These are phyloP conservation scores for Eucalyptus curtisii DNA, from an alignment of 345 rosid genomes.

Conservation along the genomic window DNA sequence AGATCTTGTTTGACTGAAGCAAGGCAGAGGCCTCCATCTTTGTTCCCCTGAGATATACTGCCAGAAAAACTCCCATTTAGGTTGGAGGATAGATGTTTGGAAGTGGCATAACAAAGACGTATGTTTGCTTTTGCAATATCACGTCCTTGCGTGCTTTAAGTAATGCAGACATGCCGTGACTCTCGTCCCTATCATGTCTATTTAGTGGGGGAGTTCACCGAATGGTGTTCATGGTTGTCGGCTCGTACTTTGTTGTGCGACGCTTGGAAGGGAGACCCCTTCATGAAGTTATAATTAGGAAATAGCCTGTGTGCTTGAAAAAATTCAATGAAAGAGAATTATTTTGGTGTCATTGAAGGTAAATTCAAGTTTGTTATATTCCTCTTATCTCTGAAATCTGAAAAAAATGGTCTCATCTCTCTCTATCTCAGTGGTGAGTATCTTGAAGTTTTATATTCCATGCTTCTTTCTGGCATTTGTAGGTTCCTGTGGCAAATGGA, in stretches of 20 bases:
- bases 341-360: not conserved
- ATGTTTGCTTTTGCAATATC: not conserved
- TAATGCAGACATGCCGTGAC: not conserved
- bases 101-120: not conserved
- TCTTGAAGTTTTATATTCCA: not conserved
- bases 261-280: not conserved
- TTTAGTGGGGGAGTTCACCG: not conserved
- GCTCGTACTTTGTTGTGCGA: not conserved
- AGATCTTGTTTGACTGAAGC: not conserved
- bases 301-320: not conserved
- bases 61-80: not conserved
- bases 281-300: not conserved
- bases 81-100: not conserved
- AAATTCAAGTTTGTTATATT: not conserved
- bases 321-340: not conserved
- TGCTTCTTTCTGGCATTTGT: slow-evolving; percentile 1
- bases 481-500: slow-evolving; percentile 99
- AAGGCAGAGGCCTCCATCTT: not conserved
- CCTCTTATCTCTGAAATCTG: not conserved
- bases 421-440: not conserved
- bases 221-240: not conserved
- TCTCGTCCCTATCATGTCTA: not conserved
- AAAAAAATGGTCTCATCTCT: not conserved
- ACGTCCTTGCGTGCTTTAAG: not conserved
- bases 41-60: not conserved